A percentile compares a stretch with the other conserved stretches of the same genome.
phyloP scores from a whole-genome alignment of 441 rosid genomes.

The Pelargonium myrrhifolium region DNA sequence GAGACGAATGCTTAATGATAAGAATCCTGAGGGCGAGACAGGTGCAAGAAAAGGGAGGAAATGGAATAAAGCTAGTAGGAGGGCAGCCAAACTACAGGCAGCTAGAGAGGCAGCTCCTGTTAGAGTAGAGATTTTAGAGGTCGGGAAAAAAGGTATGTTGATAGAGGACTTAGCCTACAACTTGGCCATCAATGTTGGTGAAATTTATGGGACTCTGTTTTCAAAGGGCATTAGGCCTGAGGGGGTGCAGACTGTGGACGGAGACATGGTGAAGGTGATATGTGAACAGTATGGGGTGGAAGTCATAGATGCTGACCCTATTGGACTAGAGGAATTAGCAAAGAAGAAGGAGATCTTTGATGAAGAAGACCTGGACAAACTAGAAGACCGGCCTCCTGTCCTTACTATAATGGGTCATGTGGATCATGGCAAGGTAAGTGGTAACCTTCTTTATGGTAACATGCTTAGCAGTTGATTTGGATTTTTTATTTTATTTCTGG shows the following conservation, averaged over 20 bases:
- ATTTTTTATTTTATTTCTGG: background rate
- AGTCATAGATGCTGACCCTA: constrained; percentile 67
- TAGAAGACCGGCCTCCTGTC: constrained; percentile 88
- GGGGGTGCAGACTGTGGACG: constrained; percentile 88
- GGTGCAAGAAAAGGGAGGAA: constrained; percentile 77
- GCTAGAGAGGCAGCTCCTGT: constrained; percentile 94
- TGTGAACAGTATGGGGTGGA: constrained; percentile 82
- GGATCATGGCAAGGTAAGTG: constrained; percentile 88
- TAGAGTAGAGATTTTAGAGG: constrained; percentile 87
- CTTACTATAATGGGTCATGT: constrained; percentile 99
- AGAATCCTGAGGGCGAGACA: constrained; percentile 53
- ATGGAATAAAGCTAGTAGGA: constrained; percentile 96
- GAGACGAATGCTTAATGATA: constrained; percentile 48
- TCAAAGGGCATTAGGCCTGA: constrained; percentile 92
- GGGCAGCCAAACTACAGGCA: constrained; percentile 86
- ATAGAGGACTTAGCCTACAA: constrained; percentile 82
- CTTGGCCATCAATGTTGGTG: constrained; percentile 79
- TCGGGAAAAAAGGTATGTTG: constrained; percentile 78
- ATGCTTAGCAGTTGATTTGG: background rate
- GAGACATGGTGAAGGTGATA: constrained; percentile 91
- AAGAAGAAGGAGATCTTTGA: constrained; percentile 71
- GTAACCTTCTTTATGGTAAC: constrained; percentile 1
- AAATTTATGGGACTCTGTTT: constrained; percentile 75
- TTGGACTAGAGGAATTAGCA: constrained; percentile 83
- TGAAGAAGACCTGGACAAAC: constrained; percentile 83